These are phyloP conservation scores for Lentinus brumalis DNA, from an alignment of 768 basidiomycete species.

Conservation along the genomic window DNA sequence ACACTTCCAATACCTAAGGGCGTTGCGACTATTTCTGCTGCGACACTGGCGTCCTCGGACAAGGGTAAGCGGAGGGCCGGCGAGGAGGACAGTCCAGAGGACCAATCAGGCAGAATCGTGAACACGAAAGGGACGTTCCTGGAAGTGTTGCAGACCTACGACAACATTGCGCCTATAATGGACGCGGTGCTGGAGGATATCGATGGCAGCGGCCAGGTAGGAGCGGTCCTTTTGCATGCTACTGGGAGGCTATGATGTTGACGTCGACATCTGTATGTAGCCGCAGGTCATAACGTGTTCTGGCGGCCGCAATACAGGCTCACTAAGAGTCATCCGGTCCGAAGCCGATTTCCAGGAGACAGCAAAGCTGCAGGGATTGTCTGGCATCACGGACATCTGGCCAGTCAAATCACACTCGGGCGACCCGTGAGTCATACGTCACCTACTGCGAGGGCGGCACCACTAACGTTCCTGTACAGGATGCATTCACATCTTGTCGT, in stretches of 20 bases:
- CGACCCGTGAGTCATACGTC: conserved; percentile 46
- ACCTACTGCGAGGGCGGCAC: background rate
- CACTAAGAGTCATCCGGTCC: conserved; percentile 74
- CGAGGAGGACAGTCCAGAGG: conserved; percentile 33
- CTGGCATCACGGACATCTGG: conserved; percentile 63
- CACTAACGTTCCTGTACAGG: conserved; percentile 32
- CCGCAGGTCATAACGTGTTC: conserved; percentile 86
- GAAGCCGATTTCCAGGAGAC: conserved; percentile 79
- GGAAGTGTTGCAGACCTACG: conserved; percentile 61
- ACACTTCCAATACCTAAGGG: conserved; percentile 56
- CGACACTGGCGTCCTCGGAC: conserved; percentile 29
- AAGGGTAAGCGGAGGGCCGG: conserved; percentile 41
- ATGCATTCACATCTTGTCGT: conserved; percentile 57
- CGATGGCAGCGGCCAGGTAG: conserved; percentile 71
- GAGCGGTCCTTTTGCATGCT: conserved; percentile 12
- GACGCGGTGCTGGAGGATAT: conserved; percentile 79
- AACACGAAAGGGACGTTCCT: conserved; percentile 58
- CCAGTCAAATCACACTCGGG: conserved; percentile 50
- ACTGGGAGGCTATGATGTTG: background rate
- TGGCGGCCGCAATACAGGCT: conserved; percentile 76
- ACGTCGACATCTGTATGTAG: conserved; percentile 36
- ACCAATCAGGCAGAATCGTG: conserved; percentile 48
- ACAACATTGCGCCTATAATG: conserved; percentile 81
- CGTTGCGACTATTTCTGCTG: conserved; percentile 44
- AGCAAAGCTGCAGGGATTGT: conserved; percentile 58